Evolutionary conservation across 1,284 basidiomycete genomes (phyloP), one percentile per base, ranked within the genome.

Genomic region (Chondrostereum purpureum): DNA sequence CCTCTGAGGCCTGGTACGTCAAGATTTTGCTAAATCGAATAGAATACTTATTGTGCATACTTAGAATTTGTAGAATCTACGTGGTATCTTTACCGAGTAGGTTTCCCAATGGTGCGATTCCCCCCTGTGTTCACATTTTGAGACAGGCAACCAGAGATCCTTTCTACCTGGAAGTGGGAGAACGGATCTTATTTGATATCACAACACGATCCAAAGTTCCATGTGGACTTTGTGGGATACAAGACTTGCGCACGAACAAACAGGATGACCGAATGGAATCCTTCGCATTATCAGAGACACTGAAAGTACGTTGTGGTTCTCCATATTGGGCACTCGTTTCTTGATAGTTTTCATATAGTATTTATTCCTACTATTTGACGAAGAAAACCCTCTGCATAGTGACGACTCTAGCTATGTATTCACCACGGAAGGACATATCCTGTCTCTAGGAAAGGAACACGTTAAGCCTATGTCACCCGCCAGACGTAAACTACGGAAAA

Each of bases 231-330:
- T 77, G 88, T 4, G 83, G 88, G 2, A 83, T 97, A 49, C 70
- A 74, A 50, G 85, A 95, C 61, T 72, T 96, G 3, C 72, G 81
- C 41, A 87, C 78, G 16, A 94, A 94, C 55, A 73, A 78, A 55
- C 77, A 77, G 17, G 89, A 92, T 53, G 89, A 95, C 58, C 75
- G 92, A 47, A 95, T 95, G 92, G 92, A 95, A 62, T 92, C 88
- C 2, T 95, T 95, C 61, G 80, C 82, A 6, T 72, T 95, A 16
- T 93, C 90, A 2, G 92, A 93, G 67, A 93, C 91, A 1, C 68
- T 94, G 41, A 94, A 92, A 71, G 91, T 87, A 50, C 33, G 70
- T 39, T 36, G 21, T 42, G 45, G 43, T 3, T 45, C 23, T 8
- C 37, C 18, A 42, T 8, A 39, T 44, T 20, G 41, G 37, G 1